Conservation (phyloP, 352 stramenopile species). For the Globisporangium middletonii region DNA sequence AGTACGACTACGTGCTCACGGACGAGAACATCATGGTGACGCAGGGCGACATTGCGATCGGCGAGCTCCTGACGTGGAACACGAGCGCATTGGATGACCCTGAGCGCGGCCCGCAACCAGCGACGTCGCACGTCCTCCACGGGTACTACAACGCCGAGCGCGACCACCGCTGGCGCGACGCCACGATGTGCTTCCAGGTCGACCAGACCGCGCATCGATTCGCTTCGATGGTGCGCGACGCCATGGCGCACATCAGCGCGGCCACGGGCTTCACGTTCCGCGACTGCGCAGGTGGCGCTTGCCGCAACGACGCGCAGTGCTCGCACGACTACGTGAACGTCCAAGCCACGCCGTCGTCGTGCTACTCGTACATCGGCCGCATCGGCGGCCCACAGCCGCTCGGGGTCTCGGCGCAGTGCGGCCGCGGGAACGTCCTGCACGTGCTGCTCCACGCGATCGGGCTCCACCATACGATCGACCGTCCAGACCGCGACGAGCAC, state of each 20-base stretch:
- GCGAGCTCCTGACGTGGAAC: slow-evolving; percentile 40
- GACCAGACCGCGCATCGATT: slow-evolving; percentile 36
- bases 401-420: slow-evolving; percentile 63
- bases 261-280: slow-evolving; percentile 65
- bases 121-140: slow-evolving; percentile 32
- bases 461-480: slow-evolving; percentile 66
- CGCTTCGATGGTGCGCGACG: slow-evolving; percentile 32
- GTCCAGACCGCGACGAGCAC: slow-evolving; percentile 66
- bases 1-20: slow-evolving; percentile 76
- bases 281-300: slow-evolving; percentile 43
- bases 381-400: slow-evolving; percentile 60
- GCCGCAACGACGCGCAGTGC: slow-evolving; percentile 35
- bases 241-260: slow-evolving; percentile 52
- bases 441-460: slow-evolving; percentile 71
- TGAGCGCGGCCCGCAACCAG: slow-evolving; percentile 6
- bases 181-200: slow-evolving; percentile 63
- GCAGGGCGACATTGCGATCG: slow-evolving; percentile 73
- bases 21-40: slow-evolving; percentile 74
- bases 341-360: slow-evolving; percentile 45
- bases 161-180: slow-evolving; percentile 65
- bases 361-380: slow-evolving; percentile 74
- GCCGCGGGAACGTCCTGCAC: slow-evolving; percentile 73
- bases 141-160: slow-evolving; percentile 79
- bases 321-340: slow-evolving; percentile 59
- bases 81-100: slow-evolving; percentile 6